Evolutionary conservation across 2,329 filamentous ascomycete genomes (phyloP).

Genomic region (Dryadomyces quercivorus): DNA sequence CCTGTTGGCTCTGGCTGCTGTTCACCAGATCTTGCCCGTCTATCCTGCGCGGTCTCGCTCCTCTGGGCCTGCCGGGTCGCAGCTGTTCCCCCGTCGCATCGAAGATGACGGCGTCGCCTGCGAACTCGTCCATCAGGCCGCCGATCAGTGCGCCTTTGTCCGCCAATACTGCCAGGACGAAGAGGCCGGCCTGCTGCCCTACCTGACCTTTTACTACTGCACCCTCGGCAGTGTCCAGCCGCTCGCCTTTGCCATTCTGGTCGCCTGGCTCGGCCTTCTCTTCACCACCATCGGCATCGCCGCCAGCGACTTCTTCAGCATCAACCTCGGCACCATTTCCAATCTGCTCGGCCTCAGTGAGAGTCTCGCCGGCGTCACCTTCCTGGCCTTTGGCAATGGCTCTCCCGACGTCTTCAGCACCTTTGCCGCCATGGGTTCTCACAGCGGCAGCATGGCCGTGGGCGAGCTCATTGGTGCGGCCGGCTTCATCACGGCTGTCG

Average conservation of each 20-base stretch:
- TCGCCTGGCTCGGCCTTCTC: constrained; percentile 74
- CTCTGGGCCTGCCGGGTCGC: too few species aligned
- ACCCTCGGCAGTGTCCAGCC: constrained; percentile 53
- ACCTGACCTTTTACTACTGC: constrained; percentile 89
- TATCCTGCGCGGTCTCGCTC: too few species aligned
- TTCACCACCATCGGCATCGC: constrained; percentile 97
- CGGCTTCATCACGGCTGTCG: constrained; percentile 90
- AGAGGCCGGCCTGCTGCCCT: constrained; percentile 79
- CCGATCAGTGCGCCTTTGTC: constrained; percentile 81
- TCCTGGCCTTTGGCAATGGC: constrained; percentile 92
- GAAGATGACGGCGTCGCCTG: constrained; percentile 39
- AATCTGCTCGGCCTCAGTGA: constrained; percentile 85
- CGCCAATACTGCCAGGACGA: constrained; percentile 73
- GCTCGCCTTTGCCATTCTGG: constrained; percentile 66
- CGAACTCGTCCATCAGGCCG: constrained; percentile 61
- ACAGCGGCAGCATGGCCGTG: constrained; percentile 92
- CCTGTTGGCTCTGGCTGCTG: constrained; percentile 29
- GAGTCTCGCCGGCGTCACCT: constrained; percentile 90
- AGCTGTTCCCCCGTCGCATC: too few species aligned
- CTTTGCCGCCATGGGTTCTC: constrained; percentile 93
- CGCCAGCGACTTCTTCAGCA: constrained; percentile 95
- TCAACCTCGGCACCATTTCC: constrained; percentile 90
- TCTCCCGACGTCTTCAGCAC: constrained; percentile 98
- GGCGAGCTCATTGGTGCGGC: constrained; percentile 92
- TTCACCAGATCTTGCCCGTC: constrained; percentile 16